Evolutionary conservation across 1,139 yeast genomes (phyloP), one percentile per base, ranked within the genome.

Genomic region (Saccharomyces hybrid): DNA sequence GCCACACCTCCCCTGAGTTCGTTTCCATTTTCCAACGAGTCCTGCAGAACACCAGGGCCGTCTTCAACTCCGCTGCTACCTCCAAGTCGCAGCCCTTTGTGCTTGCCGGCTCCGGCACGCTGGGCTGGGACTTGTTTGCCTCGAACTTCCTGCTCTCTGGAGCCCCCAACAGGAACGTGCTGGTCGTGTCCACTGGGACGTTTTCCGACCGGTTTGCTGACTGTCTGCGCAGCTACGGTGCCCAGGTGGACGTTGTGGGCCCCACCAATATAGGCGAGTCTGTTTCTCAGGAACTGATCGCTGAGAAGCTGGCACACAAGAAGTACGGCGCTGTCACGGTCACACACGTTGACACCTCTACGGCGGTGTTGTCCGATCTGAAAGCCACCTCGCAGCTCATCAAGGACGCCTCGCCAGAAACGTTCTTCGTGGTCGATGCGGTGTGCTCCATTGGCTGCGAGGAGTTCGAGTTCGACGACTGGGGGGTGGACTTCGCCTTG

Each of bases 271-370:
- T 87, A 55, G 98, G 98, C 55, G 85, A 80, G 57, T 79, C 78
- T 38, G 89, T 65, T 8, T 81, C 88, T 41, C 68, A 83, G 49
- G 78, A 73, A 3, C 72, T 75, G 53, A 73, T 91, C 51, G 85
- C 83, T 66, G 68, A 72, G 28, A 78, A 83, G 57, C 76, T 86
- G 70, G 66, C 72, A 56, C 59, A 72, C 38, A 73, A 77, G 58
- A 73, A 76, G 58, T 91, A 86, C 74, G 71, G 81, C 61, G 79
- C 88, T 53, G 79, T 91, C 62, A 88, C 96, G 53, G 81, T 91
- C 64, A 93, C 98, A 48, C 98, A 91, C 64, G 97, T 93, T 44
- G 99, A 91, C 72, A 93, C 98, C 48, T 89, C 97, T 2, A 89
- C 97, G 48, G 95, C 96, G 32, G 97, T 91, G 46, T 81, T 90